Conservation (phyloP, 805 yeast genomes). For the Candida easanensis region DNA sequence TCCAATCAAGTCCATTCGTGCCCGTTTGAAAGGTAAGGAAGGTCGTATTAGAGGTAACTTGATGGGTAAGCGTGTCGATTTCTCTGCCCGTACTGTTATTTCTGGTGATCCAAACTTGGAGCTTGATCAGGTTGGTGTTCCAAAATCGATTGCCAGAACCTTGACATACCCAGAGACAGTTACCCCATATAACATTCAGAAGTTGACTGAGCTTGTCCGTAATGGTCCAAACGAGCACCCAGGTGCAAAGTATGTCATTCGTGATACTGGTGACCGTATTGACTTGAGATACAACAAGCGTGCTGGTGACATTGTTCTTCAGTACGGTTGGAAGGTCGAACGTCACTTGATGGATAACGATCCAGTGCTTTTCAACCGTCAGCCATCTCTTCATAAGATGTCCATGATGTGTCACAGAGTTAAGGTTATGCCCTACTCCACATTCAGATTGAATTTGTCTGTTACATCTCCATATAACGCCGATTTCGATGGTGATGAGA, state of each 20-base stretch:
- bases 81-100: constrained; percentile 98
- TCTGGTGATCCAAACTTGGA: constrained; percentile 99
- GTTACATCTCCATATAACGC: constrained; percentile 99
- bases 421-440: constrained; percentile 97
- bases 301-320: constrained; percentile 96
- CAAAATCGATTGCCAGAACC: constrained; percentile 93
- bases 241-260: constrained; percentile 96
- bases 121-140: constrained; percentile 98
- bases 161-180: constrained; percentile 96
- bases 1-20: constrained; percentile 97
- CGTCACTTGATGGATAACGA: constrained; percentile 97
- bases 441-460: constrained; percentile 92
- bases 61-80: constrained; percentile 99
- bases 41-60: constrained; percentile 98
- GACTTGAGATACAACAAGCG: constrained; percentile 95
- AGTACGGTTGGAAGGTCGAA: constrained; percentile 99
- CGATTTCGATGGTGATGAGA: constrained; percentile 99
- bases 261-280: constrained; percentile 98
- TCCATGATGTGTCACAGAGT: constrained; percentile 99
- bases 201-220: constrained; percentile 87
- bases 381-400: constrained; percentile 98
- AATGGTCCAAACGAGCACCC: constrained; percentile 99
- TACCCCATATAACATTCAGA: constrained; percentile 94
- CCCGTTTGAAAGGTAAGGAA: constrained; percentile 99
- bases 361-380: constrained; percentile 97